phyloP scores from a whole-genome alignment of 169 alveolate genomes.

The Cytauxzoon felis region DNA sequence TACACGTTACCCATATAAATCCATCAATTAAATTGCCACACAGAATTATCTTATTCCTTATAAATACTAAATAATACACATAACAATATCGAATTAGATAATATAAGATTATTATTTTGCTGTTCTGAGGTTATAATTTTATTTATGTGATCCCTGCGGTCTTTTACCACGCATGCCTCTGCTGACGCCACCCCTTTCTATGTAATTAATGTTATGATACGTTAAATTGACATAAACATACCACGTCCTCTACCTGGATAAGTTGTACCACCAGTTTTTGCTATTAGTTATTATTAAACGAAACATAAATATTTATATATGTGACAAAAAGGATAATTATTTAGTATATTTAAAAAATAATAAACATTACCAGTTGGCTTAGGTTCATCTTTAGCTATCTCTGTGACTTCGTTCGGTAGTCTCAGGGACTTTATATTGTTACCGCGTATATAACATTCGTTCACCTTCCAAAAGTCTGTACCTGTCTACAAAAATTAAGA shows the following conservation, averaged over 20 bases:
- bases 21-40: no score
- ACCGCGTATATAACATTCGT: slow-evolving; percentile 80
- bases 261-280: background rate
- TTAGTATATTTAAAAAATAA: no score
- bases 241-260: slow-evolving; percentile 19
- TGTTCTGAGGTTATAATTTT: no score
- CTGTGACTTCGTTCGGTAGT: slow-evolving; percentile 76
- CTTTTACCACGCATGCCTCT: slow-evolving; percentile 28
- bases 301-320: no score
- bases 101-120: no score
- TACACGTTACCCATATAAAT: no score
- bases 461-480: slow-evolving; percentile 74
- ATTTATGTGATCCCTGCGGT: no score
- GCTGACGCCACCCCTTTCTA: slow-evolving; percentile 12
- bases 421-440: slow-evolving; percentile 79
- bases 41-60: no score
- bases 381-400: slow-evolving; percentile 75
- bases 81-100: no score
- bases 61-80: no score
- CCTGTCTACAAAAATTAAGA: slow-evolving; percentile 73
- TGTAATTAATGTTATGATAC: background rate
- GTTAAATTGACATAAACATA: background rate
- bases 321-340: no score
- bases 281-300: no score
- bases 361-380: slow-evolving; percentile 57